Conservation (phyloP, 257 asterid genomes). For the Penstemon newberryi region DNA sequence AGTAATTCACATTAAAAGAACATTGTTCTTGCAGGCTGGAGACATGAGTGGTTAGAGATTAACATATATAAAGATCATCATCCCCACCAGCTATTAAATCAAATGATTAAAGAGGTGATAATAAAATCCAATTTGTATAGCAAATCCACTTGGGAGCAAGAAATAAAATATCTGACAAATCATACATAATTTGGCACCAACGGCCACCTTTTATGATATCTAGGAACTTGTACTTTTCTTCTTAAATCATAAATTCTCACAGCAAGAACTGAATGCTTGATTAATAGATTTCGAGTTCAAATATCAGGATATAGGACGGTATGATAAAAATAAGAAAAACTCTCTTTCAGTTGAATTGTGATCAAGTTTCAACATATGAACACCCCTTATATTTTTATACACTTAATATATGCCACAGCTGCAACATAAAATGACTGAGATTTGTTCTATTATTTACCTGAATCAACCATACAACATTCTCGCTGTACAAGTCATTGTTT, state of each 20-base stretch:
- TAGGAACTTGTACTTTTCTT: neutral
- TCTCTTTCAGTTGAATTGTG: neutral
- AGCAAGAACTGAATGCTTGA: conserved; percentile 2
- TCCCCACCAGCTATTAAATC: too few species aligned
- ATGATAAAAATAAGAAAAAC: neutral
- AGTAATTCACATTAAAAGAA: neutral
- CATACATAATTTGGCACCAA: too few species aligned
- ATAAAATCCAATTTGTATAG: too few species aligned
- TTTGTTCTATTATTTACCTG: conserved; percentile 52
- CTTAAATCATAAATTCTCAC: neutral
- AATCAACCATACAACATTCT: conserved; percentile 96
- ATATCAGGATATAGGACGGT: neutral
- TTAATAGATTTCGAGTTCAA: neutral
- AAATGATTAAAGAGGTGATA: too few species aligned
- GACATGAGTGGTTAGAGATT: neutral
- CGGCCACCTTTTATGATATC: neutral
- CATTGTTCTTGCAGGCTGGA: neutral
- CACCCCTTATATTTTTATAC: neutral
- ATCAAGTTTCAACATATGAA: neutral
- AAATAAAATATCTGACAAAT: too few species aligned
- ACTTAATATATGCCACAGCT: neutral
- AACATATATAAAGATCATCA: too few species aligned
- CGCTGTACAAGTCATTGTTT: conserved; percentile 80
- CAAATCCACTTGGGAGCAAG: too few species aligned
- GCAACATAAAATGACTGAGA: conserved; percentile 17